Percentiles rank a stretch among this genome's conserved stretches.
Evolutionary conservation across 2,329 filamentous ascomycete species (phyloP).

Genomic region (Metarhizium anisopliae): DNA sequence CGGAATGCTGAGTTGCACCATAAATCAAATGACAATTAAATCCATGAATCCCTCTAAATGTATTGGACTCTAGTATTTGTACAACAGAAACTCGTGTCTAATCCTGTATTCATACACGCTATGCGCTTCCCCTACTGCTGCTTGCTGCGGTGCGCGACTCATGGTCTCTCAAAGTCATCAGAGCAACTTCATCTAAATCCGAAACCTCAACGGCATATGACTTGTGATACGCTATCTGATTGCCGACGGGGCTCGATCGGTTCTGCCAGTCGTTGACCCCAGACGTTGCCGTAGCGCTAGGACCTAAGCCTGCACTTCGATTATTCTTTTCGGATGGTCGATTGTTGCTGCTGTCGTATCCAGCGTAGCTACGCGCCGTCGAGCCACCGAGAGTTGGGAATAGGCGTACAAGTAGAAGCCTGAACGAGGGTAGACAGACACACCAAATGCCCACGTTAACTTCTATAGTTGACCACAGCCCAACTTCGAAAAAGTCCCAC

Average conservation of each 20-base stretch:
- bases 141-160: neutral
- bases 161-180: neutral
- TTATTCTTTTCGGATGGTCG: neutral
- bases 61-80: neutral
- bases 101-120: neutral
- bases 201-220: constrained; percentile 2
- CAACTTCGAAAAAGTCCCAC: constrained; percentile 14
- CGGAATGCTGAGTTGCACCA: too few relatives aligned
- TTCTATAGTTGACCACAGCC: constrained; percentile 19
- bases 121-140: neutral
- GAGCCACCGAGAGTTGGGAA: constrained; percentile 3
- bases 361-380: neutral
- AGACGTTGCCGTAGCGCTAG: neutral
- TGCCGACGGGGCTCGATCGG: neutral
- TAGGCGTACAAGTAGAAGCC: constrained; percentile 11
- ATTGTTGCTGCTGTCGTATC: neutral
- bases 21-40: too few relatives aligned
- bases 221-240: constrained; percentile 1
- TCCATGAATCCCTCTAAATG: too few relatives aligned
- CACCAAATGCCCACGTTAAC: constrained; percentile 11
- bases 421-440: constrained; percentile 18
- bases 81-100: neutral
- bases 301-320: neutral
- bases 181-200: constrained; percentile 1
- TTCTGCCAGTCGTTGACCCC: neutral